Base-by-base conservation (phyloP, 1,139 yeast species). In the Kodamaea anthophila region DNA sequence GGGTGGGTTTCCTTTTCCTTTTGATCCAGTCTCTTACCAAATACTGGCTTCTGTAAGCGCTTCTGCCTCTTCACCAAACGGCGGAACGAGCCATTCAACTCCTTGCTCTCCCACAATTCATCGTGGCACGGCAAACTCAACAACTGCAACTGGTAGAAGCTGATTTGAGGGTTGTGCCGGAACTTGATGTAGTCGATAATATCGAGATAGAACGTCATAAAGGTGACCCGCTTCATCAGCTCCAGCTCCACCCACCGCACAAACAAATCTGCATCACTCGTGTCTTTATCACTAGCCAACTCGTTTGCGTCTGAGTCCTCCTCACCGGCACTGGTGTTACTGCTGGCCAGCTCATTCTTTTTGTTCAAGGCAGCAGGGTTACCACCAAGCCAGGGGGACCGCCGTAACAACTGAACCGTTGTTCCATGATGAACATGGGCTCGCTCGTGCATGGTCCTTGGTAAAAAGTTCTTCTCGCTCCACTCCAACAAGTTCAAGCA, bases 401-500 rank as follows among this genome's bases (percentile, higher is more conserved):
- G 64, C 37, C 88, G 60, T 26, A 84, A 55, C 33, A 84, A 54
- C 50, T 83, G 93, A 13, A 81, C 74, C 0, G 84, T 76, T 0
- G 87, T 72, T 2, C 87, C 91, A 46, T 82, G 87, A 45, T 83
- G 91, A 8, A 83, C 59, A 46, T 77, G 83, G 0, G 84, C 84
- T 27, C 94, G 52, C 48, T 82, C 93, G 46, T 83, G 93, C 43
- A 79, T 55, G 21, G 59, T 58, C 38, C 84, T 57, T 31, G 38
- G 70, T 58, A 28, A 77, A 42, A 77, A 71, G 29, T 78, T 67
- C 49, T 82, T 79, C 44, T 84, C 94, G 43, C 70, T 75, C 46
- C 73, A 68, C 46, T 81, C 88, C 20, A 82, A 51, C 32, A 82
- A 46, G 31, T 77, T 57, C 29, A 82, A 57, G 28, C 81, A 64